Base-by-base conservation (phyloP, 176 grass and related monocot genomes). In the Secale cereale region DNA sequence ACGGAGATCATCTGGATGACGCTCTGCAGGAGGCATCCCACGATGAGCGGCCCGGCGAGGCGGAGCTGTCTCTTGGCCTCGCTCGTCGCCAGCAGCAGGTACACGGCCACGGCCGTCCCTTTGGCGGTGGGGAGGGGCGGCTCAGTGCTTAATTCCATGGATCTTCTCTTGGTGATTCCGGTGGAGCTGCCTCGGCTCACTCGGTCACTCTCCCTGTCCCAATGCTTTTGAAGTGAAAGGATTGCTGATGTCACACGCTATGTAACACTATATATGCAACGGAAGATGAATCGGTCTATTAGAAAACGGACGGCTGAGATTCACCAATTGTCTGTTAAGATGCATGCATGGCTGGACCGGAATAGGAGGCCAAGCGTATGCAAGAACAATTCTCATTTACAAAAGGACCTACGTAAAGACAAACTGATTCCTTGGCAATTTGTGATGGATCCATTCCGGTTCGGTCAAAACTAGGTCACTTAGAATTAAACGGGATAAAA, bases 1-100 rank as follows among this genome's bases (percentile, higher is more conserved):
- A 89, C 52, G 30, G 83, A 89, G 28, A 86, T 86, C 88, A 89
- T 89, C 88, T 89, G 83, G 52, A 86, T 43, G 7, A 86, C 64
- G 71, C 70, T 89, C 88, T 89, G 88, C 25, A 89, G 88, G 2
- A 86, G 52, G 78, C 78, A 89, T 40, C 78, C 78, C 0, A 84
- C 88, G 30, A 86, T 86, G 5, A 89, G 78, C 7, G 88, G 88
- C 30, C 54, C 78, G 1, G 88, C 78, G 19, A 89, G 88, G 52
- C 70, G 77, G 6, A 89, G 30, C 35, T 86, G 78, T 80, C 54
- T 82, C 41, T 43, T 86, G 16, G 81, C 54, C 78, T 89, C 88
- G 11, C 48, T 16, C 71, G 70, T 74, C 63, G 54, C 54, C 54
- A 57, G 19, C 2, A 57, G 0, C 0, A 57, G 54, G 54, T 57